A percentile compares a stretch with the other conserved stretches of the same genome.
Evolutionary conservation across 2,329 filamentous ascomycete genomes (phyloP).

Genomic region (Hypoxylon sp.): DNA sequence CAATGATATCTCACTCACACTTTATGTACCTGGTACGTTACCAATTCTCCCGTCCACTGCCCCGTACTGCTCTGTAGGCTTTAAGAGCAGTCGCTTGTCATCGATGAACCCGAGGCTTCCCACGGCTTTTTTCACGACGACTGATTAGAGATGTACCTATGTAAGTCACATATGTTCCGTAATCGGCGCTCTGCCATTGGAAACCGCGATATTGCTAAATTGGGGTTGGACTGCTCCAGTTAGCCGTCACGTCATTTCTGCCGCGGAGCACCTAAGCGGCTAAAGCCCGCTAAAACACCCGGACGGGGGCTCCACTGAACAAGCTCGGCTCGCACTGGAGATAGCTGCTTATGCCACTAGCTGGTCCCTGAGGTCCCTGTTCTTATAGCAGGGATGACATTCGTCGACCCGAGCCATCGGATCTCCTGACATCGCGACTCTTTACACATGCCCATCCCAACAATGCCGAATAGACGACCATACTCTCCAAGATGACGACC

Average conservation of each 20-base stretch:
- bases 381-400: constrained; percentile 7
- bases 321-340: constrained; percentile 15
- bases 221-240: constrained; percentile 5
- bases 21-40: neutral
- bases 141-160: neutral
- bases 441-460: neutral
- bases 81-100: constrained; percentile 14
- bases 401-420: constrained; percentile 23
- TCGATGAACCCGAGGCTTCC: neutral
- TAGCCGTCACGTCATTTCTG: constrained; percentile 40
- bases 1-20: constrained; percentile 22
- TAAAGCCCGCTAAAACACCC: constrained; percentile 35
- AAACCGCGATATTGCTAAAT: constrained; percentile 10
- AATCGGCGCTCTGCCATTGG: constrained; percentile 37
- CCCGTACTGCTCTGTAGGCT: neutral
- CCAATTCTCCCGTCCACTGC: constrained; percentile 10
- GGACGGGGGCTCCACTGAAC: constrained; percentile 26
- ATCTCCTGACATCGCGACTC: constrained; percentile 3
- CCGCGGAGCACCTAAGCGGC: constrained; percentile 28
- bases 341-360: neutral
- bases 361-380: constrained; percentile 11
- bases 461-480: no score
- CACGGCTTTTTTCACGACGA: constrained; percentile 11
- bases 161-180: constrained; percentile 24
- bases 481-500: constrained; percentile 41